These are phyloP conservation scores for Trichaptum fuscoviolaceum DNA, from an alignment of 768 basidiomycete genomes.

Conservation along the genomic window DNA sequence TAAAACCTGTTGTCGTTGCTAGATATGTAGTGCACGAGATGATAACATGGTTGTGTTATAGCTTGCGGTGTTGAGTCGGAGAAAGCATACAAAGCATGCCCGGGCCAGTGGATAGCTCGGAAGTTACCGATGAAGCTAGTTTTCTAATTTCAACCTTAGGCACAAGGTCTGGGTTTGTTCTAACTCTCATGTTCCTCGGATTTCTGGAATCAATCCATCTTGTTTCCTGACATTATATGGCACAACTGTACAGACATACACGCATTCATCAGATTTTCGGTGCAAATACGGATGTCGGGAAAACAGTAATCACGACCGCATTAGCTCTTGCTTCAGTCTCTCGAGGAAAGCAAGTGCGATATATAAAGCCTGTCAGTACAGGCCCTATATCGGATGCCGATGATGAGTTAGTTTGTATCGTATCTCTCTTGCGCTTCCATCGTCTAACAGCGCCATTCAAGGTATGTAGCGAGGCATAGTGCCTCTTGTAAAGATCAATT, in stretches of 20 bases:
- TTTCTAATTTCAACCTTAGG: too few relatives aligned
- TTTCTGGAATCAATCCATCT: too few relatives aligned
- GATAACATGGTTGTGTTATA: too few relatives aligned
- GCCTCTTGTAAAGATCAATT: conserved; percentile 37
- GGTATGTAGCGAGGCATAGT: conserved; percentile 60
- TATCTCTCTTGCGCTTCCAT: background rate
- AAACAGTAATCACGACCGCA: conserved; percentile 85
- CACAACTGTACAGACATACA: conserved; percentile 78
- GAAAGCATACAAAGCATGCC: too few relatives aligned
- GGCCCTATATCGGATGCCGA: conserved; percentile 79
- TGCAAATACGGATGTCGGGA: conserved; percentile 94
- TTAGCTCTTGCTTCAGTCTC: conserved; percentile 74
- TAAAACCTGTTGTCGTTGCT: too few relatives aligned
- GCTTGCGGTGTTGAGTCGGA: too few relatives aligned
- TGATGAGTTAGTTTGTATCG: conserved; percentile 53
- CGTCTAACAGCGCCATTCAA: conserved; percentile 23
- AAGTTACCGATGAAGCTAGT: too few relatives aligned
- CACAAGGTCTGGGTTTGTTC: too few relatives aligned
- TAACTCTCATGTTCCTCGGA: too few relatives aligned
- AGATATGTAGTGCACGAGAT: too few relatives aligned
- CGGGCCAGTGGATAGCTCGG: too few relatives aligned
- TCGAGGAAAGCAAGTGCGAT: conserved; percentile 47
- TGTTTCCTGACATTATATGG: conserved; percentile 40
- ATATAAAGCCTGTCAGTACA: conserved; percentile 90
- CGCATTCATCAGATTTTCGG: conserved; percentile 90